These are phyloP conservation scores for Cordia subcordata DNA, from an alignment of 257 asterid genomes.

Conservation along the genomic window DNA sequence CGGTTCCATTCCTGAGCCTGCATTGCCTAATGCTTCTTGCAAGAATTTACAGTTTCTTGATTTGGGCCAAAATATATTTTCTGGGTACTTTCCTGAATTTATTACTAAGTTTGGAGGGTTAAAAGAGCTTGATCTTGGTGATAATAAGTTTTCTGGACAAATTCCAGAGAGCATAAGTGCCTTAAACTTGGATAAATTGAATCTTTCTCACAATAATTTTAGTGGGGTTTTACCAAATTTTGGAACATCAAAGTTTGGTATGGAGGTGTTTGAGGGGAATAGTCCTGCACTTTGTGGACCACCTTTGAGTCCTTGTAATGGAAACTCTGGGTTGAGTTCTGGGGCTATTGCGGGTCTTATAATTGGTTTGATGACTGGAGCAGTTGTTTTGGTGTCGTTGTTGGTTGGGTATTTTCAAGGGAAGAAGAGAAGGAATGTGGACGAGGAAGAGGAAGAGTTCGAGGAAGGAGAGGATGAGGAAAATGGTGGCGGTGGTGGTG, in stretches of 20 bases:
- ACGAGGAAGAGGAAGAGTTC: conserved; percentile 62
- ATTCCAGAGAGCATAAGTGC: conserved; percentile 54
- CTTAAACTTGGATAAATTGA: conserved; percentile 60
- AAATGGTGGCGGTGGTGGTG: conserved; percentile 45
- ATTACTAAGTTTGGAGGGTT: conserved; percentile 49
- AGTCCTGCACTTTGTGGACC: conserved; percentile 76
- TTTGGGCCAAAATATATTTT: conserved; percentile 64
- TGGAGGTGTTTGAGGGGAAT: conserved; percentile 74
- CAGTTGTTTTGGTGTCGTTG: conserved; percentile 73
- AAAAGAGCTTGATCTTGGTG: conserved; percentile 70
- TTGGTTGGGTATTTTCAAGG: conserved; percentile 87
- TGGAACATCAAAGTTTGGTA: conserved; percentile 62
- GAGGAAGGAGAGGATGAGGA: conserved; percentile 68
- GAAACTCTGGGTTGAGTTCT: conserved; percentile 65
- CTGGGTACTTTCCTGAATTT: conserved; percentile 73
- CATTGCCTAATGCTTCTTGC: conserved; percentile 71
- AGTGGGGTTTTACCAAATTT: conserved; percentile 81
- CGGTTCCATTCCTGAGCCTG: conserved; percentile 74
- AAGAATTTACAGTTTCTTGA: conserved; percentile 64
- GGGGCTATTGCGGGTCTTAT: conserved; percentile 94
- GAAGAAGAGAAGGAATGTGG: conserved; percentile 53
- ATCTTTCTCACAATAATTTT: conserved; percentile 89
- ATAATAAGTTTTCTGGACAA: conserved; percentile 54
- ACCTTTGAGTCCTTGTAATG: conserved; percentile 56
- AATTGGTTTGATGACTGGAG: conserved; percentile 79